Conservation (phyloP, 192 early-diverging fungal species). For the Backusella tuberculispora region DNA sequence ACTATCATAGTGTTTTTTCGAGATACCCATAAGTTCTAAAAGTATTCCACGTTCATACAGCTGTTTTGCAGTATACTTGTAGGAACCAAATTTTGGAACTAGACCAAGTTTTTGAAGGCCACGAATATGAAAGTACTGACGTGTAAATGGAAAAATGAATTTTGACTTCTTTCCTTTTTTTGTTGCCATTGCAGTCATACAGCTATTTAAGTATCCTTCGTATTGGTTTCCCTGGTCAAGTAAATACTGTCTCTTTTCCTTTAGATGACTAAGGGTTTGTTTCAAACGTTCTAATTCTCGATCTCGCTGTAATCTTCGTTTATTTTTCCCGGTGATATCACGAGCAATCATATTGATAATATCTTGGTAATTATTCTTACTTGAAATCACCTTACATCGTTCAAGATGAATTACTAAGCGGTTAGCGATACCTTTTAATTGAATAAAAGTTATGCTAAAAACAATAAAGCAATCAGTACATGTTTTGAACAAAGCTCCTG, state of each 20-base stretch:
- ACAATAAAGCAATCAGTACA: not conserved
- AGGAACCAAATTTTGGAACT: constrained; percentile 96
- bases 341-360: constrained; percentile 92
- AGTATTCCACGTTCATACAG: constrained; percentile 93
- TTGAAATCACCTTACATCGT: constrained; percentile 66
- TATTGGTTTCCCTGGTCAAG: constrained; percentile 88
- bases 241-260: constrained; percentile 84
- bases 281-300: constrained; percentile 75
- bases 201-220: constrained; percentile 89
- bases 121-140: constrained; percentile 94
- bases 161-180: constrained; percentile 67
- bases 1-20: constrained; percentile 83
- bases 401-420: constrained; percentile 89
- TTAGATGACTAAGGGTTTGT: constrained; percentile 79
- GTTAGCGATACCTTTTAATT: constrained; percentile 82
- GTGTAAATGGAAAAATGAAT: constrained; percentile 85
- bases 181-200: constrained; percentile 85
- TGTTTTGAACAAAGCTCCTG: not conserved
- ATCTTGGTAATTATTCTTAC: constrained; percentile 85
- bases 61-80: constrained; percentile 96
- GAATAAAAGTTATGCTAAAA: constrained; percentile 61
- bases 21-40: constrained; percentile 80
- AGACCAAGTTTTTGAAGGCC: constrained; percentile 86
- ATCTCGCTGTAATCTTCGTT: constrained; percentile 75
- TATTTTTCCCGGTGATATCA: constrained; percentile 93